Evolutionary conservation across 331 rosid genomes (phyloP), one percentile per base, ranked within the genome.

Genomic region (Quercus lobata): DNA sequence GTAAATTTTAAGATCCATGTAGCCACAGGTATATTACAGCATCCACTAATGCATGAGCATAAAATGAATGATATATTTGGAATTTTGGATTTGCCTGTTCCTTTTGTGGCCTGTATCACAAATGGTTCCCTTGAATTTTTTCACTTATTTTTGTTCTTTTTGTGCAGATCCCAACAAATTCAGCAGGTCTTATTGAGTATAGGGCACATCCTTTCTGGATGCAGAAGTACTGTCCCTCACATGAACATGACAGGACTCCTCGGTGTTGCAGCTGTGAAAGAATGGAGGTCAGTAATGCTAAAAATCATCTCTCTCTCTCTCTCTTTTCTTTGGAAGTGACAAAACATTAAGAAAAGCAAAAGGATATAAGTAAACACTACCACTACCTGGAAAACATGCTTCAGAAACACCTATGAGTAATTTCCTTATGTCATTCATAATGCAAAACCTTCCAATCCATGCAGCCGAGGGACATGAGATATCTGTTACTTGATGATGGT

Each of bases 231-330:
- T 94, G 98, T 72, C 98, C 98, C 66, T 83, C 92, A 19, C 98
- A 94, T 81, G 98, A 92, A 81, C 84, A 83, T 19, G 97, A 94
- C 72, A 84, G 93, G 71, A 94, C 98, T 75, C 90, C 91, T 79
- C 88, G 90, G 73, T 94, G 98, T 78, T 89, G 92, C 83, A 92
- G 98, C 85, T 94, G 98, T 25, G 97, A 91, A 86, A 89, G 97
- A 91, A 91, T 94, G 94, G 93, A 91, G 97, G 98, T 94, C 57
- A 80, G 90, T 79, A 77, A 71, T 30, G 53, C 49, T 34, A 35
- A 63, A 63, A 34, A 29, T 29, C 17, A 9, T 1, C 24, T 44
- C 17, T 49, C 54, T 41, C 17, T 49, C 54, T 41, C 49, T 41
- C 49, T 57, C 71, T 41, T 24, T 61, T 22, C 24, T 73, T 21